Evolutionary conservation across 2,329 filamentous ascomycete species (phyloP), one percentile per base, ranked within the genome.

Genomic region (Xylariaceae sp.): DNA sequence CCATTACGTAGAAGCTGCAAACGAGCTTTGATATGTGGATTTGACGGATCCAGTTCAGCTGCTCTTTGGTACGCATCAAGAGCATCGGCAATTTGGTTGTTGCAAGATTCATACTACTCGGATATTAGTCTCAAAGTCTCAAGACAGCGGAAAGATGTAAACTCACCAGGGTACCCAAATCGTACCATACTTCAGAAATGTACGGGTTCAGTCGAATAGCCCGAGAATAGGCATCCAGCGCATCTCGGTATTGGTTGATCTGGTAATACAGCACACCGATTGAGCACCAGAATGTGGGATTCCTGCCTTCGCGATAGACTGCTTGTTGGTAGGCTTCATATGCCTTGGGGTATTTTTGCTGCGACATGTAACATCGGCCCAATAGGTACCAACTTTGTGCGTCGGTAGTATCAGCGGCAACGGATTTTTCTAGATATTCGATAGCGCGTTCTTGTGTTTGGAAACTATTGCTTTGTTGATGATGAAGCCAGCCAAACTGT

Each of bases 151-250:
- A 50, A 45, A 63, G 31, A 52, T 49, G 58, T 53, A 60, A 64
- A 81, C 88, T 78, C 82, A 95, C 90, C 77, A 99, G 68, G 63
- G 94, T 99, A 57, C 94, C 94, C 38, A 99, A 78, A 71, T 99
- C 94, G 71, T 97, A 99, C 94, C 94, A 99, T 47, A 99, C 94
- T 71, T 99, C 94, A 2, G 92, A 97, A 59, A 99, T 97, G 76
- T 96, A 97, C 5, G 94, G 94, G 69, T 97, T 99, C 63, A 99
- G 75, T 50, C 94, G 88, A 64, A 97, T 99, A 43, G 94, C 94
- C 55, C 94, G 89, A 56, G 92, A 97, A 73, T 97, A 99, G 38
- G 94, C 94, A 75, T 99, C 94, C 48, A 99, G 82, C 3, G 94
- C 94, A 76, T 99, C 94, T 53, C 94, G 87, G 74, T 99, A 99